Evolutionary conservation across 805 yeast genomes (phyloP).

Genomic region (Candida stauntonica): DNA sequence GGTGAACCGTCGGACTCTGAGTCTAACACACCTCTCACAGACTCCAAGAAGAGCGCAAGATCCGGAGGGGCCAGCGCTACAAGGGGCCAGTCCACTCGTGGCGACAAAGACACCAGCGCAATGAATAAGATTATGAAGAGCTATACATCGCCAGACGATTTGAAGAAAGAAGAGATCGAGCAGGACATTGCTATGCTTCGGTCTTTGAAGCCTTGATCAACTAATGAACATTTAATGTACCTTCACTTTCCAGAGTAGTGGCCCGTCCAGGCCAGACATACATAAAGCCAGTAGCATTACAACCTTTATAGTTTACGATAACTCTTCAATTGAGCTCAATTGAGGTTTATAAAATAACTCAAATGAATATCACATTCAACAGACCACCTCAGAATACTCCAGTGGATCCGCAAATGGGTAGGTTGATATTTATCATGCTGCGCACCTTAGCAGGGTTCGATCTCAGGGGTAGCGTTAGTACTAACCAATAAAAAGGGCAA

Average conservation of each 20-base stretch:
- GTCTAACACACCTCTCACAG: slow-evolving; percentile 6
- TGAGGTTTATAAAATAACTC: no score
- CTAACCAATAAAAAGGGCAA: background rate
- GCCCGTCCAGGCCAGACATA: background rate
- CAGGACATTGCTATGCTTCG: slow-evolving; percentile 22
- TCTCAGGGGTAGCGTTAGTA: background rate
- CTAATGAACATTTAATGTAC: background rate
- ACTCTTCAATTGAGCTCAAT: no score
- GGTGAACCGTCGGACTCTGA: slow-evolving; percentile 10
- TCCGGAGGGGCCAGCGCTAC: background rate
- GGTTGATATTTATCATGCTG: background rate
- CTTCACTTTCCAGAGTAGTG: background rate
- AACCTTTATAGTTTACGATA: no score
- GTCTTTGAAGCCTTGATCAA: background rate
- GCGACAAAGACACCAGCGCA: slow-evolving; percentile 14
- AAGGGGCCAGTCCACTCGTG: slow-evolving; percentile 7
- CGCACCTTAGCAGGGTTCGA: no score
- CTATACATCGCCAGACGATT: slow-evolving; percentile 27
- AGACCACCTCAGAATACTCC: background rate
- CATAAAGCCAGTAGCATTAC: no score
- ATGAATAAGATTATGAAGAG: slow-evolving; percentile 26
- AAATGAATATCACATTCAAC: background rate
- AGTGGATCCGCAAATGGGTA: background rate
- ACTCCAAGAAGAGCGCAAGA: slow-evolving; percentile 5
- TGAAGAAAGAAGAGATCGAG: slow-evolving; percentile 27